A percentile compares a stretch with the other conserved stretches of the same genome.
Conservation (phyloP, 805 yeast genomes). For the Sugiyamaella floridensis region DNA sequence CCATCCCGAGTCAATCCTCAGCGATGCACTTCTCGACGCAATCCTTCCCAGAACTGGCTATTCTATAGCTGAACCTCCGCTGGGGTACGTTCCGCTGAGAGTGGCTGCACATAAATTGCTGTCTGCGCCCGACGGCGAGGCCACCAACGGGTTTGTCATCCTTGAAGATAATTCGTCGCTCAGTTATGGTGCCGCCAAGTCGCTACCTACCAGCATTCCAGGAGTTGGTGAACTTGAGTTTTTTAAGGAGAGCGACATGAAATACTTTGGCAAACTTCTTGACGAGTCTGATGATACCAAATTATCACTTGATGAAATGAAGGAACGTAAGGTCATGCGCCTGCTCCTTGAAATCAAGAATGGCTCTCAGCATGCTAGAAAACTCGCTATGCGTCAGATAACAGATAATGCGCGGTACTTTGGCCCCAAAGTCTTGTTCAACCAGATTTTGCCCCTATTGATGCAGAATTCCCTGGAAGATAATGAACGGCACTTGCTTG, state of each 20-base stretch:
- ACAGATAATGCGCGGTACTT: constrained; percentile 55
- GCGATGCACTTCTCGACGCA: constrained; percentile 41
- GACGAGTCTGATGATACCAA: constrained; percentile 27
- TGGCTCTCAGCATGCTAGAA: constrained; percentile 64
- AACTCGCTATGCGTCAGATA: constrained; percentile 57
- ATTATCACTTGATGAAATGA: constrained; percentile 45
- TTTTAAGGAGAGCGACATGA: constrained; percentile 64
- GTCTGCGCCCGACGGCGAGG: constrained; percentile 21
- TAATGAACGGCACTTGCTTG: constrained; percentile 74
- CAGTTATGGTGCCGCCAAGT: constrained; percentile 29
- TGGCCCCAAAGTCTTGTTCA: constrained; percentile 66
- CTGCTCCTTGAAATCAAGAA: constrained; percentile 67
- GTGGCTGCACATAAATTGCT: constrained; percentile 34
- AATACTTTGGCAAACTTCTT: constrained; percentile 59
- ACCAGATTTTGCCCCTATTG: constrained; percentile 67
- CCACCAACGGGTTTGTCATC: constrained; percentile 38
- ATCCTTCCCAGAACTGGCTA: constrained; percentile 49
- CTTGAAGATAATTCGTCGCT: constrained; percentile 41
- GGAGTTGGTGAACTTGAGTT: constrained; percentile 59
- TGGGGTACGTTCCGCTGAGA: constrained; percentile 35
- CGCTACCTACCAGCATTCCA: constrained; percentile 49
- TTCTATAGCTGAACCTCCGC: constrained; percentile 39
- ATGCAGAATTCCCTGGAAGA: constrained; percentile 68
- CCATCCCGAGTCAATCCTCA: constrained; percentile 23
- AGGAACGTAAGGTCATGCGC: constrained; percentile 54